Percentiles rank a stretch among this genome's conserved stretches.
These are phyloP conservation scores for Pichia kudriavzevii DNA, from an alignment of 1,139 yeast genomes.

Conservation along the genomic window DNA sequence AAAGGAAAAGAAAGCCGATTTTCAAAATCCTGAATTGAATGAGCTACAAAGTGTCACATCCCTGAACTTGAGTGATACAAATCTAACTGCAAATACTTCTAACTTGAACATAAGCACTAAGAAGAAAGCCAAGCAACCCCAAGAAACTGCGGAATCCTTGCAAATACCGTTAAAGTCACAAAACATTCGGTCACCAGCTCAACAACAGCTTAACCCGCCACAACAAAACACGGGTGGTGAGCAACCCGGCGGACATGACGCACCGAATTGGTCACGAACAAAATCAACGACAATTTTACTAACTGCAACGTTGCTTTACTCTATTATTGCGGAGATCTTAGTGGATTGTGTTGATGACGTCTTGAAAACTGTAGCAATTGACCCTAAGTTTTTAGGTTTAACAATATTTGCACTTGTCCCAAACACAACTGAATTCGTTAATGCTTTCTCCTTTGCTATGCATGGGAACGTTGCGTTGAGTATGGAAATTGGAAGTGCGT, in stretches of 20 bases:
- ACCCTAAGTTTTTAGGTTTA: constrained; percentile 85
- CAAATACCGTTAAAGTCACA: no score
- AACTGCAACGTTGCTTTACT: constrained; percentile 80
- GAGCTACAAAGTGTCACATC: constrained; percentile 25
- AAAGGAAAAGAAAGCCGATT: constrained; percentile 24
- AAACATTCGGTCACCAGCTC: constrained; percentile 13
- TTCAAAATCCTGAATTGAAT: not conserved
- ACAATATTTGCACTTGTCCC: constrained; percentile 96
- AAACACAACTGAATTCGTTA: constrained; percentile 91
- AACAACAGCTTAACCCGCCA: constrained; percentile 12
- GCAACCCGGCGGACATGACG: constrained; percentile 88
- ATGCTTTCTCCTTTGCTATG: constrained; percentile 94
- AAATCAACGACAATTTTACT: constrained; percentile 82
- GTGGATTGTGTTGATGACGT: constrained; percentile 94
- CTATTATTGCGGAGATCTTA: constrained; percentile 87
- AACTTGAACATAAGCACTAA: no score
- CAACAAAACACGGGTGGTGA: no score
- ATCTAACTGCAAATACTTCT: constrained; percentile 4
- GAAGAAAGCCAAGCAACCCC: no score
- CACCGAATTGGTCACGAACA: constrained; percentile 91
- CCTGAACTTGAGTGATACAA: constrained; percentile 17
- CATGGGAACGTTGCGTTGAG: constrained; percentile 93
- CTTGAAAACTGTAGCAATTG: constrained; percentile 62
- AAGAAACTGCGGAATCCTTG: no score
- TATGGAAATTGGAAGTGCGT: constrained; percentile 97